Percentiles rank a stretch among this genome's conserved stretches.
These are phyloP conservation scores for Botryobasidium botryosum DNA, from an alignment of 768 basidiomycete genomes.

Conservation along the genomic window DNA sequence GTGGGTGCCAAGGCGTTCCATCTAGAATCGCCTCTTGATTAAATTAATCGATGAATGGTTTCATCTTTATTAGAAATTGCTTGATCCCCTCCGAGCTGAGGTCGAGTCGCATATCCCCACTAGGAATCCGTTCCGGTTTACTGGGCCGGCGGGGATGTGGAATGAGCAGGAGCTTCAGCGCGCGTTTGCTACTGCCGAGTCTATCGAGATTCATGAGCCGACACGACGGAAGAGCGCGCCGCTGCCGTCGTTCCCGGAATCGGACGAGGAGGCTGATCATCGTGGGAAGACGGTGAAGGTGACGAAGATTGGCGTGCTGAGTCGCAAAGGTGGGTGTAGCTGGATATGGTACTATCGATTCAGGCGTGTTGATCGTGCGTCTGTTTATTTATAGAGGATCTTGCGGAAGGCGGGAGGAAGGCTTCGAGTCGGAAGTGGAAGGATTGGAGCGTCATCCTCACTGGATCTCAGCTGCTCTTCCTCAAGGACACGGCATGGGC, in stretches of 20 bases:
- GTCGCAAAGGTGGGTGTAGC: no score
- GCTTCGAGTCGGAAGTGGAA: slow-evolving; percentile 74
- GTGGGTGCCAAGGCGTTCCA: no score
- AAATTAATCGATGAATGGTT: slow-evolving; percentile 21
- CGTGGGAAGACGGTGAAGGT: slow-evolving; percentile 32
- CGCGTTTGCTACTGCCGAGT: slow-evolving; percentile 41
- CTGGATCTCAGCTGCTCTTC: slow-evolving; percentile 79
- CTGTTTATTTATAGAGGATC: slow-evolving; percentile 31
- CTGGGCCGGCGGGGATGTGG: slow-evolving; percentile 50
- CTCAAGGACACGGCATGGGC: slow-evolving; percentile 60
- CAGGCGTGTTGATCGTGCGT: not conserved
- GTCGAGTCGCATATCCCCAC: slow-evolving; percentile 40
- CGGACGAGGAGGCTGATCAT: not conserved
- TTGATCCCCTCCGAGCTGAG: slow-evolving; percentile 51
- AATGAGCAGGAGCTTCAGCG: slow-evolving; percentile 46
- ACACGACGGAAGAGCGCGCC: not conserved
- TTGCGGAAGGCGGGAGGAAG: slow-evolving; percentile 59
- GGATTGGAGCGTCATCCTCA: slow-evolving; percentile 67
- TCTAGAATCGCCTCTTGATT: not conserved
- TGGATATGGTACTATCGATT: slow-evolving; percentile 13
- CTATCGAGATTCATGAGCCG: slow-evolving; percentile 32
- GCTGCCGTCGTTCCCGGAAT: slow-evolving; percentile 4
- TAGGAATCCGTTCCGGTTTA: slow-evolving; percentile 45
- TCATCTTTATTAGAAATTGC: slow-evolving; percentile 35
- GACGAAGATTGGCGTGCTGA: slow-evolving; percentile 64